These are phyloP conservation scores for Hypoxylon subgilvum DNA, from an alignment of 495 filamentous ascomycete species.

Conservation along the genomic window DNA sequence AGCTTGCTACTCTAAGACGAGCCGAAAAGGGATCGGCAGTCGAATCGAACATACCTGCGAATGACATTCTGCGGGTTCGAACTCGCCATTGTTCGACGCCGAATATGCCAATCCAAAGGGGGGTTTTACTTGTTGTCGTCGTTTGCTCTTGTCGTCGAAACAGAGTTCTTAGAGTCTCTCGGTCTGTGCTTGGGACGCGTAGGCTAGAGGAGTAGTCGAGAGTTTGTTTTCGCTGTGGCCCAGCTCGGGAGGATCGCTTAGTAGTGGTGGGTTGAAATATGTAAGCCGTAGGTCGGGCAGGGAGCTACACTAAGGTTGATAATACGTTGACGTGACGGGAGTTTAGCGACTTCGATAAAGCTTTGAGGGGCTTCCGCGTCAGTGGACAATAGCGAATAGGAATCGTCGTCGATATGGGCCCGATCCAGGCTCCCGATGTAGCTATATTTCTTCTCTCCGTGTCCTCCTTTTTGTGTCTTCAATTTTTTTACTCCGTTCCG, in stretches of 20 bases:
- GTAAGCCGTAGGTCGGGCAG: conserved; percentile 15
- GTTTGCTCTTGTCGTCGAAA: conserved; percentile 11
- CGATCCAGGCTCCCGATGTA: conserved; percentile 4
- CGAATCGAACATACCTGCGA: conserved; percentile 44
- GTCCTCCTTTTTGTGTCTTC: not conserved
- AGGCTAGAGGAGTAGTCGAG: conserved; percentile 7
- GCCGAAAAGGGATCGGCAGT: conserved; percentile 23
- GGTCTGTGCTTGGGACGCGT: conserved; percentile 19
- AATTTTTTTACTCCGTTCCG: conserved; percentile 4
- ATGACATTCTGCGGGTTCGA: conserved; percentile 46
- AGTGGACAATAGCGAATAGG: conserved; percentile 5
- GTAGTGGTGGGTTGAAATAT: conserved; percentile 15
- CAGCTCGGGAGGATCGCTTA: conserved; percentile 23
- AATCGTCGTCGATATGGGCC: conserved; percentile 3
- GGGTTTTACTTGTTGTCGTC: not conserved
- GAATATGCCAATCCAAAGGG: conserved; percentile 23
- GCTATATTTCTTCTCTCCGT: not conserved
- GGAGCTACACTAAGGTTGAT: conserved; percentile 17
- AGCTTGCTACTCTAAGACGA: conserved; percentile 2
- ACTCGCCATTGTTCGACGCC: conserved; percentile 41
- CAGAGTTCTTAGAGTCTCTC: conserved; percentile 11
- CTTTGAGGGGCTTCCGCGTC: conserved; percentile 17
- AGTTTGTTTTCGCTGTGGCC: conserved; percentile 22
- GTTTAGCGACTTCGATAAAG: conserved; percentile 13
- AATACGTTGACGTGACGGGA: conserved; percentile 31